phyloP scores from a whole-genome alignment of 2,329 filamentous ascomycete genomes.

The Sporothrix pallida region DNA sequence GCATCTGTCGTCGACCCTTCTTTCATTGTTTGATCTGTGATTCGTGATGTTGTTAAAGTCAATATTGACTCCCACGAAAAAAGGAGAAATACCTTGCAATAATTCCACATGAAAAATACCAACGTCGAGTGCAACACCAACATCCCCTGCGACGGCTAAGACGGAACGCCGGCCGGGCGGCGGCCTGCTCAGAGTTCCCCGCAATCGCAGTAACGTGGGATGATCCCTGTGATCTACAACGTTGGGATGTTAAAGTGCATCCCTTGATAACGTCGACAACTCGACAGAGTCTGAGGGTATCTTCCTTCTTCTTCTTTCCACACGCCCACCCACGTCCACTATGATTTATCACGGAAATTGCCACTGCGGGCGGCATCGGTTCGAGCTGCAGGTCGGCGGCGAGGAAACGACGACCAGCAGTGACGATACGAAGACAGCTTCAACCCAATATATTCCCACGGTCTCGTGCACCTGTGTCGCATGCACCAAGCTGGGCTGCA shows the following conservation, averaged over 20 bases:
- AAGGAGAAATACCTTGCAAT: too few species aligned
- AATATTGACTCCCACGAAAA: background rate
- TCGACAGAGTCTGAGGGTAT: background rate
- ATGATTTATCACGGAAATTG: slow-evolving; percentile 34
- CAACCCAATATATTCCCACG: background rate
- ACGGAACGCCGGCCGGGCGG: slow-evolving; percentile 17
- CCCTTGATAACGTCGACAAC: background rate
- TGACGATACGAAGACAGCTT: background rate
- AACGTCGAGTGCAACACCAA: background rate
- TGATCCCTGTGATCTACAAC: slow-evolving; percentile 14
- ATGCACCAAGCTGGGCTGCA: slow-evolving; percentile 31
- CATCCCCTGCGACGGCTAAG: background rate
- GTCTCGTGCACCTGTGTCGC: background rate
- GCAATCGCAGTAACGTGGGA: slow-evolving; percentile 23
- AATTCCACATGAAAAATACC: background rate
- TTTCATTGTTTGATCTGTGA: too few species aligned
- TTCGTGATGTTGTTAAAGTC: too few species aligned
- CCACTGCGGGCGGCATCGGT: slow-evolving; percentile 35
- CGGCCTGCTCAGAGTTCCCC: background rate
- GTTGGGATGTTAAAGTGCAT: background rate
- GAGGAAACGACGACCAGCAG: background rate
- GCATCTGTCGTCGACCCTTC: too few species aligned
- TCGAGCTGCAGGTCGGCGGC: slow-evolving; percentile 24
- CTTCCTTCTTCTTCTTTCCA: background rate
- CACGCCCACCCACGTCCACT: background rate